Base-by-base conservation (phyloP, 2,329 filamentous ascomycete genomes). In the Hymenoscyphus infarciens region DNA sequence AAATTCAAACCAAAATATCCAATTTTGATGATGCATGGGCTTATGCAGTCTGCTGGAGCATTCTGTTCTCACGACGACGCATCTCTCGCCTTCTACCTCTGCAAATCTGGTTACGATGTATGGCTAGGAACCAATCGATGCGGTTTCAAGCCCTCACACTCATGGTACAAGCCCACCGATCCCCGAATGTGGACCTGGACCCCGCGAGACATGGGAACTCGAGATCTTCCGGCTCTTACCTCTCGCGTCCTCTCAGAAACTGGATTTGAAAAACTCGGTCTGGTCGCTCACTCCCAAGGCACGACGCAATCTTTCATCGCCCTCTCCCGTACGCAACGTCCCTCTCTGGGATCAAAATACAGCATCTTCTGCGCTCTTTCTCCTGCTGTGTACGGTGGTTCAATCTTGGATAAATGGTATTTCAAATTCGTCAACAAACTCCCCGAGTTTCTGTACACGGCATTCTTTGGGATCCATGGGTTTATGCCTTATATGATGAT, bases 141-240 rank as follows among this genome's bases (percentile, higher is more conserved):
- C 72, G 93, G 93, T 1, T 92, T 95, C 75, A 79, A 83, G 0
- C 93, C 94, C 0, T 84, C 87, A 67, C 94, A 98, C 73, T 83
- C 82, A 2, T 77, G 87, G 25, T 82, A 97, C 45, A 77, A 84
- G 1, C 87, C 89, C 67, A 79, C 79, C 2, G 94, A 98, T 72
- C 93, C 94, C 1, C 85, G 92, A 33, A 96, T 97, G 91, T 97
- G 94, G 94, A 87, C 88, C 49, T 98, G 94, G 94, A 96, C 96
- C 68, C 96, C 97, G 61, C 86, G 91, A 0, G 91, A 97, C 72
- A 96, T 97, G 90, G 94, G 92, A 3, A 88, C 93, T 0, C 86
- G 96, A 73, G 94, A 98, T 73, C 82, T 98, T 2, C 83, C 93
- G 0, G 92, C 93, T 0, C 81, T 97, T 38, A 83, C 90, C 1